These are phyloP conservation scores for Coriolopsis trogii DNA, from an alignment of 1,284 basidiomycete genomes.

Conservation along the genomic window DNA sequence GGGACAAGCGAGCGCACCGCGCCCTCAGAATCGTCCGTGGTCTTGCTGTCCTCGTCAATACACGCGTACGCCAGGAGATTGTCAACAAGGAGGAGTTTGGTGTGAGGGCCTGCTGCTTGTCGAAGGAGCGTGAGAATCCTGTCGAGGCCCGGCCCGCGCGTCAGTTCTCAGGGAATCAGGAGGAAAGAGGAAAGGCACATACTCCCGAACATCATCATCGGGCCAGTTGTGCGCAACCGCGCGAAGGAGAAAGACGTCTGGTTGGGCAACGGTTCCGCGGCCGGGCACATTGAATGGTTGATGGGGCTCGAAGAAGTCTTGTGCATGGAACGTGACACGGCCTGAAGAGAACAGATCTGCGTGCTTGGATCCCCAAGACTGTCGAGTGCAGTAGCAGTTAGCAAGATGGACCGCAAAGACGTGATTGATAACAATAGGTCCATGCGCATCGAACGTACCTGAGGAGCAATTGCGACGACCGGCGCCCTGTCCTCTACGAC, in stretches of 20 bases:
- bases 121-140: conserved; percentile 19
- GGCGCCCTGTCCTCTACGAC: conserved; percentile 35
- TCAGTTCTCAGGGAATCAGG: too few species aligned
- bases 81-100: conserved; percentile 22
- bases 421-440: not conserved
- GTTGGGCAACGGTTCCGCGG: conserved; percentile 11
- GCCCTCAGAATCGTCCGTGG: conserved; percentile 2
- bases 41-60: conserved; percentile 8
- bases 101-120: conserved; percentile 17
- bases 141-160: not conserved
- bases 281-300: conserved; percentile 10
- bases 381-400: not conserved
- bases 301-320: conserved; percentile 23
- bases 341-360: conserved; percentile 14
- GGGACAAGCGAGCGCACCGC: conserved; percentile 16
- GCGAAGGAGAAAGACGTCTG: conserved; percentile 24
- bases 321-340: conserved; percentile 17
- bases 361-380: conserved; percentile 22
- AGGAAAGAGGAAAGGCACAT: not conserved
- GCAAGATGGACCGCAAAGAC: not conserved
- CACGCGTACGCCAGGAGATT: conserved; percentile 25
- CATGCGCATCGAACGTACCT: conserved; percentile 21
- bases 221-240: conserved; percentile 24
- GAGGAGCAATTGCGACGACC: conserved; percentile 32
- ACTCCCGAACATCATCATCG: conserved; percentile 15